phyloP scores from a whole-genome alignment of 73 alveolate species.

The Vitrella brassicaformis region DNA sequence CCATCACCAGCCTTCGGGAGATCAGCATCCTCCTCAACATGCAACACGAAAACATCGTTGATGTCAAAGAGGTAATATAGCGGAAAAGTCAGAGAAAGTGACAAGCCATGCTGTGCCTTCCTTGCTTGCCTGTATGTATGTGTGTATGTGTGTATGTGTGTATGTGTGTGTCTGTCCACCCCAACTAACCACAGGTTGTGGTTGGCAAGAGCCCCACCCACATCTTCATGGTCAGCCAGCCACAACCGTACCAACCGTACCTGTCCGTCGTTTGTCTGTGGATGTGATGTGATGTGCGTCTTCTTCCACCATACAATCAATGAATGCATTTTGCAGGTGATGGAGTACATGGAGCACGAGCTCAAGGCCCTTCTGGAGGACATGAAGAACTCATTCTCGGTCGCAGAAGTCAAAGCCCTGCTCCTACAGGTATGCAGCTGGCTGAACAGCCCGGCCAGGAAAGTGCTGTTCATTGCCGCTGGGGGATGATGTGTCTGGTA shows the following conservation, averaged over 20 bases:
- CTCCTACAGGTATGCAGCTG: too few species aligned
- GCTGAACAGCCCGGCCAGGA: too few species aligned
- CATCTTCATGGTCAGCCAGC: conserved; percentile 40
- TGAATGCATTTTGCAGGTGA: too few species aligned
- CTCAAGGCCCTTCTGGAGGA: conserved; percentile 35
- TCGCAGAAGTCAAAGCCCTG: conserved; percentile 20
- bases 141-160: neutral
- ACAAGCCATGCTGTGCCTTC: neutral
- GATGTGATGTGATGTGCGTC: too few species aligned
- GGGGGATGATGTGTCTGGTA: conserved; percentile 22
- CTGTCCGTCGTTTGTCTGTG: neutral
- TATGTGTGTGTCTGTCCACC: neutral
- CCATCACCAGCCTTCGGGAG: conserved; percentile 48
- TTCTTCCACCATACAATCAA: too few species aligned
- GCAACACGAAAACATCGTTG: conserved; percentile 32
- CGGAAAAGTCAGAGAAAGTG: too few species aligned
- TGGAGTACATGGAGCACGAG: conserved; percentile 72
- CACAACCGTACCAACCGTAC: neutral
- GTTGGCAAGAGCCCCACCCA: conserved; percentile 49
- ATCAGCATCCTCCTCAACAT: conserved; percentile 20
- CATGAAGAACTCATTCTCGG: neutral
- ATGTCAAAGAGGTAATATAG: conserved; percentile 47
- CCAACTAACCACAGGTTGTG: conserved; percentile 20
- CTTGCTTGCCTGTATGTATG: neutral
- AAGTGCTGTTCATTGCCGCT: too few species aligned